Evolutionary conservation across 2,329 filamentous ascomycete genomes (phyloP), one percentile per base, ranked within the genome.

Genomic region (Metarhizium brunneum): DNA sequence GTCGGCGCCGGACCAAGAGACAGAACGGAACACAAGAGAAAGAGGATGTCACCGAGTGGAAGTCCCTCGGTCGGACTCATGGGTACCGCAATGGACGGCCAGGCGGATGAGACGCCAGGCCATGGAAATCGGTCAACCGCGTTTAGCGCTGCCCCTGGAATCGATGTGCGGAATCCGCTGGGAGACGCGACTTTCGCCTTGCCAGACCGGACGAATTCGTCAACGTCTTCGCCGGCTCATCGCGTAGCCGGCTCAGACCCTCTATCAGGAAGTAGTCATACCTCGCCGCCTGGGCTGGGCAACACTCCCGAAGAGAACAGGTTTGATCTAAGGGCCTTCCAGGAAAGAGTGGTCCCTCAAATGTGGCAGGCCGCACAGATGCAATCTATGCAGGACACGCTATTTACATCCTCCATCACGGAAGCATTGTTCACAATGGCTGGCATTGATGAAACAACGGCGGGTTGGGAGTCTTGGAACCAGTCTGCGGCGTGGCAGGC

Each of bases 221-320:
- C 68, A 1, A 63, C 65, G 8, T 69, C 69, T 1, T 70, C 69
- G 1, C 66, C 69, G 14, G 58, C 55, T 1, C 61, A 65, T 16
- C 60, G 62, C 13, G n/a, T 32, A 38, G 40, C 35, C 11, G 60
- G 57, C 7, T 61, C 61, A 4, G 64, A 60, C 36, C 61, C 62
- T 4, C 48, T 58, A 14, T 65, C 66, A 4, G 60, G 58, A 14
- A 68, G 68, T 57, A 68, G 63, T 36, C 63, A 69, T 40, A 65
- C 67, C 10, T 70, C 69, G 6, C 65, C 67, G 60, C 13, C 40
- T 29, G 69, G 64, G 7, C 65, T 69, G n/a, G 69, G 69, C n/a
- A 71, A 69, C 59, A 69, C 65, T 13, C 60, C 60, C 6, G 69
- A 71, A 54, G 70, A 72, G 54, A 71, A 71, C 42, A 61, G 66